Evolutionary conservation across 1,284 basidiomycete species (phyloP), one percentile per base, ranked within the genome.

Genomic region (Clitocybe nebularis): DNA sequence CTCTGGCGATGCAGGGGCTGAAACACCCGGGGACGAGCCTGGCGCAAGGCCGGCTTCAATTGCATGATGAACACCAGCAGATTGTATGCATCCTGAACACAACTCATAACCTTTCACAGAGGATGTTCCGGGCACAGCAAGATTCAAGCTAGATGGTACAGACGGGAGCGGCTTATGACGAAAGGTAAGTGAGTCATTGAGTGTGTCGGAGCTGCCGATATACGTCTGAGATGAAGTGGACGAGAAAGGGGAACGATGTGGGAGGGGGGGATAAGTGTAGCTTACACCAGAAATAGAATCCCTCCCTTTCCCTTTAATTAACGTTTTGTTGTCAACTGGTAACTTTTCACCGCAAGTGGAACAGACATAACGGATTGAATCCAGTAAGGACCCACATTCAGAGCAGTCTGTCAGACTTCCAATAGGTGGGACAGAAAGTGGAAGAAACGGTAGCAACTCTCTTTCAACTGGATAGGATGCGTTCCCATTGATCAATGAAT

Each of bases 311-410:
- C 59, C 59, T 35, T 61, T 60, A 35, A 36, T 34, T n/a, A 22
- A 38, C 17, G 32, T 49, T 17, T 47, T 48, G 45, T 41, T 43
- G 9, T 40, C 36, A 20, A 45, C 36, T 20, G 75, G 75, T 39
- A 72, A 63, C 64, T 80, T 85, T 63, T 89, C 86, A 9, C 91
- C 90, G 54, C 91, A 94, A 16, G 81, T 84, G 5, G 81, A 76
- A 56, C 91, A 95, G 10, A 93, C 83, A 58, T 94, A 94, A 37
- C 89, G 82, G 62, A 93, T 81, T 14, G 79, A 74, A 44, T 91
- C 84, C 6, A 95, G 68, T 3, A 81, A 57, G 0, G 74, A 60
- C 10, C 85, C 85, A 54, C 91, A 95, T 21, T 80, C 77, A 0
- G 89, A 91, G 61, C 91, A 94, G 47, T 81, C 77, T 0, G 88